These are phyloP conservation scores for Xylaria sp. DNA, from an alignment of 2,329 filamentous ascomycete genomes.

Conservation along the genomic window DNA sequence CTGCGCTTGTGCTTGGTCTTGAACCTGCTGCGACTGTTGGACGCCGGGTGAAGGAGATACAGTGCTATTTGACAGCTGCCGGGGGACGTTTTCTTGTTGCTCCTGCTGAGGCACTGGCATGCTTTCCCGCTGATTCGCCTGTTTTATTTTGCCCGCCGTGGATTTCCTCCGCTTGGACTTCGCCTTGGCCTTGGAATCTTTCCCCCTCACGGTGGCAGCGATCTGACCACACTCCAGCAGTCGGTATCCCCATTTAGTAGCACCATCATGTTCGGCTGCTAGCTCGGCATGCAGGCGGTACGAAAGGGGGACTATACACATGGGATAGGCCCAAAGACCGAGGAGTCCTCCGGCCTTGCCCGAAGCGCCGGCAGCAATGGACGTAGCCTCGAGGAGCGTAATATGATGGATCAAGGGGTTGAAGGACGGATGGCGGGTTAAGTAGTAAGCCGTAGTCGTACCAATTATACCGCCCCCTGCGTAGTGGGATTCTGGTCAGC, in stretches of 20 bases:
- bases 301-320: constrained; percentile 83
- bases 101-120: constrained; percentile 10
- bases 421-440: constrained; percentile 86
- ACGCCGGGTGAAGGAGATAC: background rate
- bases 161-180: constrained; percentile 43
- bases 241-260: constrained; percentile 86
- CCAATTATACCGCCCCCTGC: constrained; percentile 92
- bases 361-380: constrained; percentile 89
- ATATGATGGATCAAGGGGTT: constrained; percentile 79
- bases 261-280: constrained; percentile 83
- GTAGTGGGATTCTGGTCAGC: constrained; percentile 27
- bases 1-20: constrained; percentile 33
- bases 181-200: constrained; percentile 40
- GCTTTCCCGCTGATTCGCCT: constrained; percentile 47
- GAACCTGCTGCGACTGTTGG: constrained; percentile 28
- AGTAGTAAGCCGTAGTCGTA: constrained; percentile 88
- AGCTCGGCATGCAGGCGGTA: constrained; percentile 86
- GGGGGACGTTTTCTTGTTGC: constrained; percentile 5
- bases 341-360: constrained; percentile 94
- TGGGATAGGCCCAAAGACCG: constrained; percentile 90
- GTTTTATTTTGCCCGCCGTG: constrained; percentile 38
- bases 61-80: constrained; percentile 1
- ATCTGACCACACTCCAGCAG: constrained; percentile 76
- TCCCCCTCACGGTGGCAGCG: constrained; percentile 48
- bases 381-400: constrained; percentile 85